Conservation (phyloP, 768 basidiomycete species). For the Pleurotus platypus region DNA sequence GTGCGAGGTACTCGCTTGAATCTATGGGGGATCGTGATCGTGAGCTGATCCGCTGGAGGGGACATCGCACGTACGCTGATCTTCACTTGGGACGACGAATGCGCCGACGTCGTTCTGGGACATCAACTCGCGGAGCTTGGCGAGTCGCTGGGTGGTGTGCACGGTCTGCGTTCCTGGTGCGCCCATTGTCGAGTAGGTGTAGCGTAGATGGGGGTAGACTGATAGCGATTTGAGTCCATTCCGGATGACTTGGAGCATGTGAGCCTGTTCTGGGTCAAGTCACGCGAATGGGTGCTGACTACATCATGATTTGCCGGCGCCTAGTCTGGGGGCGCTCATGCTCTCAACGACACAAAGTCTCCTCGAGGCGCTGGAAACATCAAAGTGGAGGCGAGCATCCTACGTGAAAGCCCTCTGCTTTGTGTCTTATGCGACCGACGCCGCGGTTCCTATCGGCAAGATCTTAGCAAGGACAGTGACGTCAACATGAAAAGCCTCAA, state of each 20-base stretch:
- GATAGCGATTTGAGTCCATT: conserved; percentile 6
- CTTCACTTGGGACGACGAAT: conserved; percentile 86
- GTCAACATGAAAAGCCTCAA: too few species aligned
- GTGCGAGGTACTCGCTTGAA: conserved; percentile 84
- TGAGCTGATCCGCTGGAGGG: background rate
- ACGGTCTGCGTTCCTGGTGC: conserved; percentile 41
- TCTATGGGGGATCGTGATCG: conserved; percentile 48
- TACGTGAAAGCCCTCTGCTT: too few species aligned
- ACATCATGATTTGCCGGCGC: too few species aligned
- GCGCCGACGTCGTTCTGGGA: conserved; percentile 52
- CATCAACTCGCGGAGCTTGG: conserved; percentile 70
- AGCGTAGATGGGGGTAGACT: background rate
- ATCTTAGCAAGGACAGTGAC: too few species aligned
- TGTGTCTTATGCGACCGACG: too few species aligned
- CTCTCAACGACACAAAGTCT: too few species aligned
- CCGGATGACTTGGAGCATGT: conserved; percentile 3
- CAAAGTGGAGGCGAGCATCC: too few species aligned
- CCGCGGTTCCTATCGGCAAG: too few species aligned
- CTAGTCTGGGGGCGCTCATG: too few species aligned
- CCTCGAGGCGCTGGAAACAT: too few species aligned
- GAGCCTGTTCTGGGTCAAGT: background rate
- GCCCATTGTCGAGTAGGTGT: conserved; percentile 25
- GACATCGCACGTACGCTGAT: conserved; percentile 66
- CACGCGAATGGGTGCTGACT: too few species aligned
- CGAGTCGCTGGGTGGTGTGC: conserved; percentile 61